These are phyloP conservation scores for Xerocomus brunneocitrinus DNA, from an alignment of 768 basidiomycete species.

Conservation along the genomic window DNA sequence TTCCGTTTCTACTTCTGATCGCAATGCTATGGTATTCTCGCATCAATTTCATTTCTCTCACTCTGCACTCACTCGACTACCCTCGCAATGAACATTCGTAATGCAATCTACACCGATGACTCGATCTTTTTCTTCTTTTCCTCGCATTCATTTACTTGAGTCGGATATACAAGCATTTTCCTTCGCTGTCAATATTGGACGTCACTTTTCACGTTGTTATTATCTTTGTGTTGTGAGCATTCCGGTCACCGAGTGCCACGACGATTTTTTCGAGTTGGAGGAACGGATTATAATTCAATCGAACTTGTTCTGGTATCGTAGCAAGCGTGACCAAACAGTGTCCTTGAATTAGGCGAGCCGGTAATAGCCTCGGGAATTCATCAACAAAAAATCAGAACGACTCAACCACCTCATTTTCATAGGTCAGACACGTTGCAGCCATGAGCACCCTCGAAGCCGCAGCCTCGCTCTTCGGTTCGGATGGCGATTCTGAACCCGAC, in stretches of 20 bases:
- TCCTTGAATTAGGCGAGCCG: constrained; percentile 4
- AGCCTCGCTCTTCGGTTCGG: constrained; percentile 72
- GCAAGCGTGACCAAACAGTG: constrained; percentile 28
- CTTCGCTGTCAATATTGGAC: constrained; percentile 32
- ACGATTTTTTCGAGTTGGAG: neutral
- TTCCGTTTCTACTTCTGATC: constrained; percentile 16
- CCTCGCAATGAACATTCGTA: constrained; percentile 36
- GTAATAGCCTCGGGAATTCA: neutral
- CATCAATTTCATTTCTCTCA: constrained; percentile 27
- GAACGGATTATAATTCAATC: neutral
- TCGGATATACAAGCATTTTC: constrained; percentile 26
- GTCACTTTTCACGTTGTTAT: constrained; percentile 11
- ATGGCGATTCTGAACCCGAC: constrained; percentile 52
- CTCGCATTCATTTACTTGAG: constrained; percentile 15
- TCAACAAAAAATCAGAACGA: constrained; percentile 13
- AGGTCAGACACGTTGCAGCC: constrained; percentile 30
- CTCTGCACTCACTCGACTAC: constrained; percentile 31
- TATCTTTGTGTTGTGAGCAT: constrained; percentile 10
- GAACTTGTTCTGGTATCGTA: neutral
- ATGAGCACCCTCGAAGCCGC: constrained; percentile 75
- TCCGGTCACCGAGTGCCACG: neutral
- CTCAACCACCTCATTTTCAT: constrained; percentile 7
- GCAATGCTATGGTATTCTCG: constrained; percentile 36
- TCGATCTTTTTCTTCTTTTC: constrained; percentile 16
- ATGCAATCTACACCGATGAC: constrained; percentile 28